Evolutionary conservation across 106 monocot species (phyloP).

Genomic region (Acorus gramineus): DNA sequence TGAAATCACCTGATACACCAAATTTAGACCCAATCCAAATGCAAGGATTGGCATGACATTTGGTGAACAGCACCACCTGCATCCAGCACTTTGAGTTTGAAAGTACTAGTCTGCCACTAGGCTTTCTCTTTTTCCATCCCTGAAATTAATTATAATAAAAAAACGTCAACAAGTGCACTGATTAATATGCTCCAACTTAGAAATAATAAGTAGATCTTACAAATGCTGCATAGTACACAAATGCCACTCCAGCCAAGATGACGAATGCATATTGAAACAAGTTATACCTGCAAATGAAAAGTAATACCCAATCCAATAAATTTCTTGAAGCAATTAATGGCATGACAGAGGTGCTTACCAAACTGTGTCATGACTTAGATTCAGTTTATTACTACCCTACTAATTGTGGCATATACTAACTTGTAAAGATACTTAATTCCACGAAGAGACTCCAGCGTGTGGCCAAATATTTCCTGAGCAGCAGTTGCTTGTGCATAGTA

Average conservation of each 20-base stretch:
- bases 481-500: constrained; percentile 97
- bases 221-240: constrained; percentile 64
- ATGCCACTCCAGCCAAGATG: constrained; percentile 52
- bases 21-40: too few species aligned
- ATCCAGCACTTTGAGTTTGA: constrained; percentile 27
- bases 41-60: too few species aligned
- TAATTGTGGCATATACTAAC: constrained; percentile 30
- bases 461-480: constrained; percentile 97
- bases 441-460: constrained; percentile 85
- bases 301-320: neutral
- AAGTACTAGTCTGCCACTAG: constrained; percentile 60
- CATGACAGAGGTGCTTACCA: too few species aligned
- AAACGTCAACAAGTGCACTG: neutral
- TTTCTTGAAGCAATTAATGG: too few species aligned
- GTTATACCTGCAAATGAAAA: constrained; percentile 59
- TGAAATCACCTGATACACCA: too few species aligned
- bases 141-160: constrained; percentile 12
- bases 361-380: neutral
- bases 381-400: neutral
- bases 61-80: too few species aligned
- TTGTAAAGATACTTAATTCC: constrained; percentile 98
- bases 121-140: constrained; percentile 93
- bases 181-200: neutral
- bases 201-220: constrained; percentile 38
- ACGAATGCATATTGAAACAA: constrained; percentile 89